phyloP scores from a whole-genome alignment of 768 basidiomycete species.

The Rhodotorula kratochvilovae region DNA sequence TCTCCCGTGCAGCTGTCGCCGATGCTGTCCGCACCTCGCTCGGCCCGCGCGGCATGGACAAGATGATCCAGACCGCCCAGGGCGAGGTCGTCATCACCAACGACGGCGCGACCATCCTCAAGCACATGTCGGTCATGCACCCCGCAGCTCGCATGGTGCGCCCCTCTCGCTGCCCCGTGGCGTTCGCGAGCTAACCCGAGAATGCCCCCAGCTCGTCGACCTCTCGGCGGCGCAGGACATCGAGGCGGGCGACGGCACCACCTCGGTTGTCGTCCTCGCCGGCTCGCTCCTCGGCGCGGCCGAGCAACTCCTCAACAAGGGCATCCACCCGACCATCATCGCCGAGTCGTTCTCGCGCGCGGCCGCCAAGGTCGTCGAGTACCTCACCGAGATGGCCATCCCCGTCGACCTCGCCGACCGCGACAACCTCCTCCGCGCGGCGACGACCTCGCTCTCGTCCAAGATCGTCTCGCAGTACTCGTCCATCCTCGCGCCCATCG shows the following conservation, averaged over 20 bases:
- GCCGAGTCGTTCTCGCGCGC: slow-evolving; percentile 93
- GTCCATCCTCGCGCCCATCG: slow-evolving; percentile 94
- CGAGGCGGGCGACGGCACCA: slow-evolving; percentile 97
- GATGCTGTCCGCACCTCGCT: slow-evolving; percentile 95
- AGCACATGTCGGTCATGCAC: slow-evolving; percentile 76
- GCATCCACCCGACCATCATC: slow-evolving; percentile 92
- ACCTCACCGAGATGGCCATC: slow-evolving; percentile 82
- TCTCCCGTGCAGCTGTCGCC: slow-evolving; percentile 78
- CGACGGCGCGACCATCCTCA: slow-evolving; percentile 95
- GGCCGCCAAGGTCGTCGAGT: slow-evolving; percentile 87
- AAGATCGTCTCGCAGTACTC: slow-evolving; percentile 99
- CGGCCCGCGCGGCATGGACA: slow-evolving; percentile 98
- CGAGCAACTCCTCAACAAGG: slow-evolving; percentile 89
- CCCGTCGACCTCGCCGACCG: slow-evolving; percentile 87
- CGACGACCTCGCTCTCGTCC: slow-evolving; percentile 91
- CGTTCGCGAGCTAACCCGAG: not conserved
- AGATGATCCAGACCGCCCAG: slow-evolving; percentile 74
- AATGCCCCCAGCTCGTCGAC: slow-evolving; percentile 72
- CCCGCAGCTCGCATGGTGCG: slow-evolving; percentile 96
- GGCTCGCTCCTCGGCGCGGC: slow-evolving; percentile 88
- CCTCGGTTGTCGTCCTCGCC: slow-evolving; percentile 92
- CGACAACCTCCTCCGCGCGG: slow-evolving; percentile 77
- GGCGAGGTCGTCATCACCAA: slow-evolving; percentile 98
- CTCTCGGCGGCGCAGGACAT: slow-evolving; percentile 96
- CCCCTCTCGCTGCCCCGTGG: not conserved